phyloP scores from a whole-genome alignment of 805 yeast genomes.

The Grigorovia humatica region DNA sequence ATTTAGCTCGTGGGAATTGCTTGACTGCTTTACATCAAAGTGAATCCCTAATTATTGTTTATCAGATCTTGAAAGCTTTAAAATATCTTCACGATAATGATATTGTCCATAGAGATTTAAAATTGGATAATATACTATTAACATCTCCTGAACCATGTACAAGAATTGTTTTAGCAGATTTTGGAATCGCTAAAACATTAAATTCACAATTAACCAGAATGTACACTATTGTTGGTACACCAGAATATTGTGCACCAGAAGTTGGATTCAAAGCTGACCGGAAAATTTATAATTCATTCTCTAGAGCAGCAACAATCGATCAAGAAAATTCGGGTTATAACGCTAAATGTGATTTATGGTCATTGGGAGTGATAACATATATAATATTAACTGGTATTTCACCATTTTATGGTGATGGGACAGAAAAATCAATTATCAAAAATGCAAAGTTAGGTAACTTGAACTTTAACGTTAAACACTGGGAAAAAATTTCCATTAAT shows the following conservation, averaged over 20 bases:
- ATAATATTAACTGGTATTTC: conserved; percentile 54
- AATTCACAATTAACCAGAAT: conserved; percentile 27
- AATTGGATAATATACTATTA: conserved; percentile 53
- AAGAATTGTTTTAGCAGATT: conserved; percentile 53
- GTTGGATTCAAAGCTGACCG: conserved; percentile 37
- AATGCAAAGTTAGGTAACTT: conserved; percentile 35
- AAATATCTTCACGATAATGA: conserved; percentile 42
- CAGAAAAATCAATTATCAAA: conserved; percentile 32
- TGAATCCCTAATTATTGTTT: conserved; percentile 43
- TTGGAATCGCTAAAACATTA: conserved; percentile 43
- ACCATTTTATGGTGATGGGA: conserved; percentile 46
- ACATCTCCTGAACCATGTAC: conserved; percentile 44
- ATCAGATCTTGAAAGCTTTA: conserved; percentile 48
- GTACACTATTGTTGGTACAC: conserved; percentile 49
- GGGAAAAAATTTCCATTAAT: conserved; percentile 32
- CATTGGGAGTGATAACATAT: conserved; percentile 51
- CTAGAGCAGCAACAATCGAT: conserved; percentile 19
- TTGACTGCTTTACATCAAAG: conserved; percentile 40
- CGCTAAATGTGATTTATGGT: conserved; percentile 58
- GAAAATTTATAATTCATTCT: conserved; percentile 18
- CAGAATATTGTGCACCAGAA: conserved; percentile 68
- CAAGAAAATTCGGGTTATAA: conserved; percentile 35
- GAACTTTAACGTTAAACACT: conserved; percentile 31
- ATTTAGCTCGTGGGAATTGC: conserved; percentile 34
- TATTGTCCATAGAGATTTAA: conserved; percentile 58